Evolutionary conservation across 495 filamentous ascomycete genomes (phyloP).

Genomic region (Letharia columbiana): DNA sequence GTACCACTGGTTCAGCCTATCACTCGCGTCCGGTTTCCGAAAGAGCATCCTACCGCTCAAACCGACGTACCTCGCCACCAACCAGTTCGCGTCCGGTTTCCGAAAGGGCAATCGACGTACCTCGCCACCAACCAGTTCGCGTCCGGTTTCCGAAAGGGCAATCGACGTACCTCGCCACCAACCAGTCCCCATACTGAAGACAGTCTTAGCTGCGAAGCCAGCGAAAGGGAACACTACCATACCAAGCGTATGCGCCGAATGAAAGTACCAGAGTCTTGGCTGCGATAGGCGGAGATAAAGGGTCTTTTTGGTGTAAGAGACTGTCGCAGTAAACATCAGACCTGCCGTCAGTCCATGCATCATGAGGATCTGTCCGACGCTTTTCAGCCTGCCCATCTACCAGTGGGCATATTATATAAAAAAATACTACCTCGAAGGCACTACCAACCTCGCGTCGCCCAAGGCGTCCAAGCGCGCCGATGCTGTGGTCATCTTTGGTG

Average conservation of each 20-base stretch:
- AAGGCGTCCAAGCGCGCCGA: no score
- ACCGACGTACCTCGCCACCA: no score
- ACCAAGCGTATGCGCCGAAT: no score
- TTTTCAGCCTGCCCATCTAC: neutral
- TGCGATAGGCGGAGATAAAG: no score
- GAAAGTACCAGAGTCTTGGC: no score
- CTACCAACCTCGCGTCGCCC: no score
- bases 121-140: no score
- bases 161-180: neutral
- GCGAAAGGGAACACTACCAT: neutral
- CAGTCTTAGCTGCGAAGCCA: neutral
- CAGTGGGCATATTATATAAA: neutral
- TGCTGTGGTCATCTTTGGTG: no score
- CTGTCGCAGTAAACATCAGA: neutral
- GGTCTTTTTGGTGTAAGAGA: no score
- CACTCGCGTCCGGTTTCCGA: slow-evolving; percentile 3
- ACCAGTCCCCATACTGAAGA: neutral
- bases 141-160: no score
- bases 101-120: no score
- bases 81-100: no score
- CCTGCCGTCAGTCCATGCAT: neutral
- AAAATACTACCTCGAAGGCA: neutral
- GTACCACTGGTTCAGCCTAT: neutral
- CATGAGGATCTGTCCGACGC: neutral
- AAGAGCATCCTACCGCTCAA: slow-evolving; percentile 1